Conservation (phyloP, 2,329 filamentous ascomycete genomes). For the Colletotrichum sp. region DNA sequence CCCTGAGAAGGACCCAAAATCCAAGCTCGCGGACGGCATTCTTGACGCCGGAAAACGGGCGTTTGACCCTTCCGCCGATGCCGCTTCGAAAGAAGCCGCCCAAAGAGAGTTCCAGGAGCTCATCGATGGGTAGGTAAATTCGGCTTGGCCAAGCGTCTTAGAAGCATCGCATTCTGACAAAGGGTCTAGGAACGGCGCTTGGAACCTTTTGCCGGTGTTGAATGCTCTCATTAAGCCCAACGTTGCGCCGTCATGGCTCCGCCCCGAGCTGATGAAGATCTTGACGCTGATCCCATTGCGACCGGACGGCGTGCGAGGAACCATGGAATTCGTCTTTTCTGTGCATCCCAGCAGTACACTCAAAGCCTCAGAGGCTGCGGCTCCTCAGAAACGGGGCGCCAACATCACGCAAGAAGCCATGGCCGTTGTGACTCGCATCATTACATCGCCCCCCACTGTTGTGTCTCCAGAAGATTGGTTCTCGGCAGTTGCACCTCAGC, state of each 20-base stretch:
- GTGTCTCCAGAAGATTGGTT: conserved; percentile 66
- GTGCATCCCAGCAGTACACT: conserved; percentile 63
- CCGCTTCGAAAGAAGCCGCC: conserved; percentile 36
- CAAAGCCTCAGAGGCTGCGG: conserved; percentile 41
- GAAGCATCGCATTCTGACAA: conserved; percentile 26
- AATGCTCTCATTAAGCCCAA: conserved; percentile 69
- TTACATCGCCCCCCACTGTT: conserved; percentile 63
- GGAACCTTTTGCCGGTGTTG: conserved; percentile 63
- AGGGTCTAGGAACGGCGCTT: conserved; percentile 38
- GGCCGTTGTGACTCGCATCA: conserved; percentile 64
- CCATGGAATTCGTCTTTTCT: conserved; percentile 73
- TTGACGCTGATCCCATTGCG: conserved; percentile 67
- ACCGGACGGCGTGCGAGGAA: conserved; percentile 67
- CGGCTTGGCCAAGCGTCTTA: not conserved
- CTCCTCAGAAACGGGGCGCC: conserved; percentile 60
- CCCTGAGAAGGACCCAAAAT: conserved; percentile 1
- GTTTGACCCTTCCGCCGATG: conserved; percentile 48
- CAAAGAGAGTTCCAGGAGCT: conserved; percentile 48
- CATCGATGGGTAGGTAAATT: conserved; percentile 47
- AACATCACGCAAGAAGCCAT: conserved; percentile 73
- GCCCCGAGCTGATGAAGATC: conserved; percentile 57
- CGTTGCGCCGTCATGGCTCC: conserved; percentile 64
- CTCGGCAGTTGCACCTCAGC: conserved; percentile 61
- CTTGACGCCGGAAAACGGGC: conserved; percentile 50
- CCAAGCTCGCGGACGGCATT: conserved; percentile 33